Evolutionary conservation across 768 basidiomycete genomes (phyloP), one percentile per base, ranked within the genome.

Genomic region (Russula abietina): DNA sequence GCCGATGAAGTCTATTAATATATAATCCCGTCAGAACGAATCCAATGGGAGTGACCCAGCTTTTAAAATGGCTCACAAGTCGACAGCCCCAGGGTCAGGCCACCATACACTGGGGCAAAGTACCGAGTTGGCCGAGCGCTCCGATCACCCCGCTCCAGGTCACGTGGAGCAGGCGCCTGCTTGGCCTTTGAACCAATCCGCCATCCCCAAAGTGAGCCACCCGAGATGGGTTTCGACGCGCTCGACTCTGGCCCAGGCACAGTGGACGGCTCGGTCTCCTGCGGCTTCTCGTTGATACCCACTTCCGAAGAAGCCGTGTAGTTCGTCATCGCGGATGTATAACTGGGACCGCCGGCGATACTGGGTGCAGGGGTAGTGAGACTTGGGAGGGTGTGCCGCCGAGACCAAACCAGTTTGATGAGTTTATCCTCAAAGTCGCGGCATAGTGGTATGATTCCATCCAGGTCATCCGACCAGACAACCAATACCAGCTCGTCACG

Each of bases 381-480:
- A 46, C 45, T 22, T 3, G n/a, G 11, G 45, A 46, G 45, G 4
- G 59, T 50, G 16, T 57, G 81, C 66, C 75, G 74, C 36, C 70
- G 73, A 54, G 70, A 67, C 91, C 91, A 92, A 57, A 94, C 87
- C 69, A 88, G 85, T 69, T 85, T 84, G 77, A 93, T 90, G 71
- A 93, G 79, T 67, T 85, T 86, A 28, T 83, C 80, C 66, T 91
- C 86, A 69, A 91, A 89, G 70, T 89, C 89, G 16, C 75, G 72
- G 71, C 81, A 85, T n/a, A 86, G 71, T 0, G 87, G 86, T 56
- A 94, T 86, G 67, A 95, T 88, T 65, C 76, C 78, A 71, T 93
- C 91, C 41, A 94, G 78, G 69, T 86, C 80, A 74, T 94, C 90
- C 0, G 89, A 84, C 93, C 93, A 95, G 22, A 89, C 83, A 26